Percentiles rank a stretch among this genome's conserved stretches.
These are phyloP conservation scores for Chaetomiaceae sp. DNA, from an alignment of 2,329 filamentous ascomycete genomes.

Conservation along the genomic window DNA sequence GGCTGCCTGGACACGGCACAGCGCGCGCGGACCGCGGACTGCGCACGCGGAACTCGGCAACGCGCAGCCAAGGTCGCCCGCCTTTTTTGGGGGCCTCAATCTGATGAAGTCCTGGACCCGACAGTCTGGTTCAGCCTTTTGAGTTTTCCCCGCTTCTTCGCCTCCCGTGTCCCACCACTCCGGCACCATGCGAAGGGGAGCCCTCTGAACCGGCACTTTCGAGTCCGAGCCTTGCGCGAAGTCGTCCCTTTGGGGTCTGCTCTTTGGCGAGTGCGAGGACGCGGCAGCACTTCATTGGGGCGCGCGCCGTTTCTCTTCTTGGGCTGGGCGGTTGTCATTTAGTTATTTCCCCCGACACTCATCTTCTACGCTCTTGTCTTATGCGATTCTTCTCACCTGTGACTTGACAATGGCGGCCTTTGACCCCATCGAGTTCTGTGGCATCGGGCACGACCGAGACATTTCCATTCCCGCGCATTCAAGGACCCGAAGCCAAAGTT, in stretches of 20 bases:
- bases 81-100: neutral
- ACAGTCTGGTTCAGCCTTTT: conserved; percentile 4
- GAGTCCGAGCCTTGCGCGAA: neutral
- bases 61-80: neutral
- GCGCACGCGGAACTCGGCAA: neutral
- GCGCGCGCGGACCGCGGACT: conserved; percentile 1
- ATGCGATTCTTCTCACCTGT: neutral
- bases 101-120: too few species aligned
- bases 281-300: too few species aligned
- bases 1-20: neutral
- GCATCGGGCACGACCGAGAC: conserved; percentile 5
- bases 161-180: neutral
- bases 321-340: too few species aligned
- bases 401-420: conserved; percentile 6
- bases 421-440: conserved; percentile 10
- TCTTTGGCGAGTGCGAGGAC: too few species aligned
- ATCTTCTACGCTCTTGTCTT: too few species aligned
- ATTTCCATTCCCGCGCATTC: neutral
- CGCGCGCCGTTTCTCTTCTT: too few species aligned
- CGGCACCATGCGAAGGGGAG: neutral
- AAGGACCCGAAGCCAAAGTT: neutral
- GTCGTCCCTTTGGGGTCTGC: neutral
- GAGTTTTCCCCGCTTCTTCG: neutral
- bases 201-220: neutral
- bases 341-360: too few species aligned